A percentile compares a stretch with the other conserved stretches of the same genome.
These are phyloP conservation scores for Alternaria gaisen DNA, from an alignment of 2,329 filamentous ascomycete species.

Conservation along the genomic window DNA sequence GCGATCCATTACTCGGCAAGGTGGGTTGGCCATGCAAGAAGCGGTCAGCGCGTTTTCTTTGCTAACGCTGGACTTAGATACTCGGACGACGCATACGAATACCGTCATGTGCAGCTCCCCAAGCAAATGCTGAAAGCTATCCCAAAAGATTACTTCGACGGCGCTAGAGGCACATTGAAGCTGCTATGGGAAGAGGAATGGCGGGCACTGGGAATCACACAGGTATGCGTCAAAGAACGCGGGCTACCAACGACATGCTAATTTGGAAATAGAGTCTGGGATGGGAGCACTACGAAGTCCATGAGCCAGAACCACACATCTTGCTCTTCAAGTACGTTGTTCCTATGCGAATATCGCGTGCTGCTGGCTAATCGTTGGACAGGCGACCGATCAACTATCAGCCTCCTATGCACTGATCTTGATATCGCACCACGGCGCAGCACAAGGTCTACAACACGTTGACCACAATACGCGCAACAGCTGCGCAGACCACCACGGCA, in stretches of 20 bases:
- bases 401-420: constrained; percentile 62
- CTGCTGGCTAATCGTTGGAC: constrained; percentile 20
- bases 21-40: constrained; percentile 61
- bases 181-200: constrained; percentile 98
- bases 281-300: constrained; percentile 99
- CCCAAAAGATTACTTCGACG: constrained; percentile 92
- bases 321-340: constrained; percentile 91
- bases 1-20: constrained; percentile 94
- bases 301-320: constrained; percentile 98
- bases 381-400: constrained; percentile 89
- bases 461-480: constrained; percentile 15
- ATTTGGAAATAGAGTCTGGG: constrained; percentile 77
- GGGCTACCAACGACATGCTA: constrained; percentile 9
- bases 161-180: constrained; percentile 89
- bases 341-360: not conserved
- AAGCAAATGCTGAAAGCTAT: constrained; percentile 99
- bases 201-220: constrained; percentile 95
- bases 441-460: constrained; percentile 11
- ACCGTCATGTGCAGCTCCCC: constrained; percentile 95
- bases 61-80: constrained; percentile 69
- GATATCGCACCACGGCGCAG: constrained; percentile 7
- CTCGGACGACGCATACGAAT: constrained; percentile 91
- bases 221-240: constrained; percentile 65
- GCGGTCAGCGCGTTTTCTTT: constrained; percentile 21
- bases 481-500: constrained; percentile 16